Evolutionary conservation across 257 asterid species (phyloP).

Genomic region (Gentiana dahurica): DNA sequence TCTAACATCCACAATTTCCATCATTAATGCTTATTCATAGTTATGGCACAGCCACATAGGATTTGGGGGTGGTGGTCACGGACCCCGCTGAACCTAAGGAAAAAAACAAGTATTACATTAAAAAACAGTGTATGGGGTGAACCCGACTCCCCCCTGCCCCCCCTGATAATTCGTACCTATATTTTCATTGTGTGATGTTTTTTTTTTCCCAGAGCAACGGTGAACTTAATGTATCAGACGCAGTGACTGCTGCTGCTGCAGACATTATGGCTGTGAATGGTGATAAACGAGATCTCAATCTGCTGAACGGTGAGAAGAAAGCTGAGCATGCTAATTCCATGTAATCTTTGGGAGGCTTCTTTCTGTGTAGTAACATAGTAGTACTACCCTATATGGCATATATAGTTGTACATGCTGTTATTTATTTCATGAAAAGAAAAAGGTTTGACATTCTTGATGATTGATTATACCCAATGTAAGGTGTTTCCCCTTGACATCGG

Average conservation of each 20-base stretch:
- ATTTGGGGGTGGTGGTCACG: too few relatives aligned
- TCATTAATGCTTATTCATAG: too few relatives aligned
- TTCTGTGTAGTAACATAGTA: too few relatives aligned
- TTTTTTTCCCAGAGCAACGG: constrained; percentile 36
- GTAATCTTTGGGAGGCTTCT: too few relatives aligned
- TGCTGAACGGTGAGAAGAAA: constrained; percentile 11
- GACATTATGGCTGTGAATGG: constrained; percentile 34
- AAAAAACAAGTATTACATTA: too few relatives aligned
- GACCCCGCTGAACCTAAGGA: too few relatives aligned
- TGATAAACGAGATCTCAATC: constrained; percentile 19
- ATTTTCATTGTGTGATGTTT: background rate
- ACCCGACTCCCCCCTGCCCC: too few relatives aligned
- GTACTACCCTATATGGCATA: too few relatives aligned
- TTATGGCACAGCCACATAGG: too few relatives aligned
- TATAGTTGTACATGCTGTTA: constrained; percentile 26
- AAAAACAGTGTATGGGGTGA: too few relatives aligned
- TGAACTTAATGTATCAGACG: constrained; percentile 35
- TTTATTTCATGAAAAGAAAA: constrained; percentile 91
- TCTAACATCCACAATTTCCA: background rate
- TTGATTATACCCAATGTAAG: constrained; percentile 70
- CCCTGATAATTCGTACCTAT: too few relatives aligned
- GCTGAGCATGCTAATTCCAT: too few relatives aligned
- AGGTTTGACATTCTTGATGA: constrained; percentile 77
- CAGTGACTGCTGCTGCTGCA: constrained; percentile 28
- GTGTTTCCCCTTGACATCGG: constrained; percentile 13